Base-by-base conservation (phyloP, 805 yeast species). In the Candida khao-thaluensis region DNA sequence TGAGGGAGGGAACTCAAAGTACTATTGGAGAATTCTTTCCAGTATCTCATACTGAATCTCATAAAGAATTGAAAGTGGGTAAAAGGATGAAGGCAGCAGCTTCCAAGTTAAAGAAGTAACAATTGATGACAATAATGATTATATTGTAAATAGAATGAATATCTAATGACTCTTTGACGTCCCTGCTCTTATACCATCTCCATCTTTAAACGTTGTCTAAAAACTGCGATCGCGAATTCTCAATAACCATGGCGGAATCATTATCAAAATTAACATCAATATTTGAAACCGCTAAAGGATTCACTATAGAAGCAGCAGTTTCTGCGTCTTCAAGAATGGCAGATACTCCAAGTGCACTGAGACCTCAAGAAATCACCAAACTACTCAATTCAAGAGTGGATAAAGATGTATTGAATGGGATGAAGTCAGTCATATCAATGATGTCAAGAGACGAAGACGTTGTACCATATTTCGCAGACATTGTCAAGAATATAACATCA, bases 401-500 rank as follows among this genome's bases (percentile, higher is more conserved):
- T 17, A 68, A 88, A 35, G 75, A 69, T 29, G 57, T 64, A 11
- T 47, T 64, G 32, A 59, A 54, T 37, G 75, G 75, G 5, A 64
- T 69, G 67, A 66, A 61, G 43, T 59, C 67, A 40, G 70, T 69
- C 17, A 56, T 64, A 20, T 58, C 70, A n/a, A 47, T 64, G 25
- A 55, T 69, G 12, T 52, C 72, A 0, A 48, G 63, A 35, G 73
- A 72, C 6, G 72, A 58, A 37, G 72, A 68, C 40, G 73, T 60
- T n/a, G 35, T 55, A 20, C 54, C 54, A 12, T 69, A 60, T 53
- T 91, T 87, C 68, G 88, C 97, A 0, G 90, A 85, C 52, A 93
- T 93, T 4, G 83, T 93, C 41, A 91, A 90, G 60, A 89, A 89
- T 58, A 80, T 90, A 24, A 84, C 87, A 5, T 81, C 91, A 14